phyloP scores from a whole-genome alignment of 2,329 filamentous ascomycete species.

The Mycogone perniciosa region DNA sequence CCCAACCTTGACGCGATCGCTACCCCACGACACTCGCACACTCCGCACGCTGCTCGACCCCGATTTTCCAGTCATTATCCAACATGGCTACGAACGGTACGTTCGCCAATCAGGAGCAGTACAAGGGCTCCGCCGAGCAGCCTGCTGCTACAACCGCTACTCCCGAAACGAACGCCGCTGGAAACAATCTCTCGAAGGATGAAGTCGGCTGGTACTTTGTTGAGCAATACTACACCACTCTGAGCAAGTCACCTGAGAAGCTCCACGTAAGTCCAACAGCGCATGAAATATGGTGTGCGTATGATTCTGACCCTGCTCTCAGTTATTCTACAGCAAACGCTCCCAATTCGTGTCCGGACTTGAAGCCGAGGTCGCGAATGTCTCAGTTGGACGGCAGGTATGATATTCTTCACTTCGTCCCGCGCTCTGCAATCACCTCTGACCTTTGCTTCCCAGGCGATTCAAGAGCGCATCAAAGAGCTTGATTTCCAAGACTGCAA shows the following conservation, averaged over 20 bases:
- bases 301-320: not conserved
- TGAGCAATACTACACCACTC: constrained; percentile 96
- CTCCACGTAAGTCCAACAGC: constrained; percentile 59
- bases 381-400: constrained; percentile 83
- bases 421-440: constrained; percentile 1
- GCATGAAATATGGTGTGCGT: not conserved
- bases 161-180: constrained; percentile 27
- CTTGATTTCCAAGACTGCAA: constrained; percentile 97
- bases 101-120: constrained; percentile 40
- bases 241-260: constrained; percentile 91
- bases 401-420: constrained; percentile 7
- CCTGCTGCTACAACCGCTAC: constrained; percentile 30
- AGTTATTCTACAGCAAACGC: constrained; percentile 93
- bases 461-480: constrained; percentile 88
- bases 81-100: constrained; percentile 55
- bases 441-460: constrained; percentile 52
- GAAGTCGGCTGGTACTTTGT: constrained; percentile 99
- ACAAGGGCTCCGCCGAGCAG: constrained; percentile 33
- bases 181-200: constrained; percentile 63
- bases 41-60: constrained; percentile 4
- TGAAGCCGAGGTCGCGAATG: constrained; percentile 81
- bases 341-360: constrained; percentile 91
- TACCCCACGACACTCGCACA: constrained; percentile 10
- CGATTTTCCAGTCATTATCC: constrained; percentile 13
- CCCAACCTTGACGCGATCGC: constrained; percentile 13